These are phyloP conservation scores for Cryptococcus sp. DNA, from an alignment of 1,284 basidiomycete species.

Conservation along the genomic window DNA sequence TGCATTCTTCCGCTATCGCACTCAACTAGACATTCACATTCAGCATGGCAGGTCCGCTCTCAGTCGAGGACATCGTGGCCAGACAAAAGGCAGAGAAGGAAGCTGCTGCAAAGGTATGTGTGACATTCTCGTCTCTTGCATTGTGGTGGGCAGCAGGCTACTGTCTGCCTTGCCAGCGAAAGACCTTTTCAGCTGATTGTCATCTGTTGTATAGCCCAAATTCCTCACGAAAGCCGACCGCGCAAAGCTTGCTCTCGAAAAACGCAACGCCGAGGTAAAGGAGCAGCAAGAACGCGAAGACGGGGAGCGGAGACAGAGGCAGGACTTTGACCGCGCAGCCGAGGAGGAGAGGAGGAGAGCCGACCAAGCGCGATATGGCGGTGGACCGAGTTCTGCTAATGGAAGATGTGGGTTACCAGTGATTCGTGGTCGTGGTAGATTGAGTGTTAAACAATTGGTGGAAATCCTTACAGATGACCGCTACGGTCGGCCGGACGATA, in stretches of 20 bases:
- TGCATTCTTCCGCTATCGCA: neutral
- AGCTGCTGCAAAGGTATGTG: constrained; percentile 75
- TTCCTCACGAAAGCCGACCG: constrained; percentile 45
- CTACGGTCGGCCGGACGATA: constrained; percentile 11
- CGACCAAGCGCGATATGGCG: constrained; percentile 51
- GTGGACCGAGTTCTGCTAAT: constrained; percentile 13
- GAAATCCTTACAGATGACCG: constrained; percentile 6
- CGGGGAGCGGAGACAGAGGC: constrained; percentile 26
- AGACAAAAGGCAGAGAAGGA: constrained; percentile 86
- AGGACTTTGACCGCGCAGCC: constrained; percentile 63
- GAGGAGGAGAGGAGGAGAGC: constrained; percentile 64
- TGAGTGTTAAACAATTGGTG: constrained; percentile 1
- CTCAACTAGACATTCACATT: neutral
- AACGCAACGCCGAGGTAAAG: constrained; percentile 75
- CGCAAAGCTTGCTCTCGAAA: constrained; percentile 73
- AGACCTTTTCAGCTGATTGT: constrained; percentile 1
- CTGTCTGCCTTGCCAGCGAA: constrained; percentile 60
- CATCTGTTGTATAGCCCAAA: constrained; percentile 25
- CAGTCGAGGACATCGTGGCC: constrained; percentile 74
- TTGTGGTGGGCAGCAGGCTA: neutral
- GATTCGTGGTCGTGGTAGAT: no score
- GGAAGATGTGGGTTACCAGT: neutral
- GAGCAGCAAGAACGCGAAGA: constrained; percentile 56
- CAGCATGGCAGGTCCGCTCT: constrained; percentile 45
- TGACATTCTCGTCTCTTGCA: neutral